Percentiles rank a stretch among this genome's conserved stretches.
These are phyloP conservation scores for Debaryomycetaceae sp. DNA, from an alignment of 1,139 yeast genomes.

Conservation along the genomic window DNA sequence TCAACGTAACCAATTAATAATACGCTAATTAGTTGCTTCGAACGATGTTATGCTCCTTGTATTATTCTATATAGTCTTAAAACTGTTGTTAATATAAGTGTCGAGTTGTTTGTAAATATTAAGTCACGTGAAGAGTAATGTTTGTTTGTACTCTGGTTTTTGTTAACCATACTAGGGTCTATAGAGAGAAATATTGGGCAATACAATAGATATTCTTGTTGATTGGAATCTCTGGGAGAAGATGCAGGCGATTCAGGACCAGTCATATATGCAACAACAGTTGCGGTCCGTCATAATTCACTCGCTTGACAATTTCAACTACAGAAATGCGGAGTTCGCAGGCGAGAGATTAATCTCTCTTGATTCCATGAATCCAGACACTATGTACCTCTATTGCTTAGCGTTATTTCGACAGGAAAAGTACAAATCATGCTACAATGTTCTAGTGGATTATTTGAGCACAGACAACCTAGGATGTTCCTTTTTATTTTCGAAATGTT, in stretches of 20 bases:
- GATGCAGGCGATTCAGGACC: slow-evolving; percentile 18
- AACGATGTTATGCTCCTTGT: not conserved
- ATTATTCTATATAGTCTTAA: not conserved
- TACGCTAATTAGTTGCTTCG: not conserved
- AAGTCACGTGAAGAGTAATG: not conserved
- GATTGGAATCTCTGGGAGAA: not conserved
- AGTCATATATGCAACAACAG: slow-evolving; percentile 31
- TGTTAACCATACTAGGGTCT: not conserved
- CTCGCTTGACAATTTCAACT: slow-evolving; percentile 67
- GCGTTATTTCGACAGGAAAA: slow-evolving; percentile 55
- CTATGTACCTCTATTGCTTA: slow-evolving; percentile 62
- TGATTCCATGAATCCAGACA: slow-evolving; percentile 47
- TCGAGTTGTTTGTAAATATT: not conserved
- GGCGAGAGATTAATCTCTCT: slow-evolving; percentile 69
- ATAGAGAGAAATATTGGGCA: not conserved
- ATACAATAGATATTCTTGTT: not conserved
- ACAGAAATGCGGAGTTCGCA: slow-evolving; percentile 75
- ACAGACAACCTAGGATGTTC: slow-evolving; percentile 65
- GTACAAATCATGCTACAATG: slow-evolving; percentile 58
- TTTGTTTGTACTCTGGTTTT: not conserved
- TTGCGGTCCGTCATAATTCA: slow-evolving; percentile 61
- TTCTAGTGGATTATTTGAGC: slow-evolving; percentile 32
- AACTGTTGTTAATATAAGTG: not conserved
- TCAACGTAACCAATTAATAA: not conserved
- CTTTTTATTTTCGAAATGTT: slow-evolving; percentile 64